Evolutionary conservation across 2,329 filamentous ascomycete genomes (phyloP), one percentile per base, ranked within the genome.

Genomic region (Fusarium secorum): DNA sequence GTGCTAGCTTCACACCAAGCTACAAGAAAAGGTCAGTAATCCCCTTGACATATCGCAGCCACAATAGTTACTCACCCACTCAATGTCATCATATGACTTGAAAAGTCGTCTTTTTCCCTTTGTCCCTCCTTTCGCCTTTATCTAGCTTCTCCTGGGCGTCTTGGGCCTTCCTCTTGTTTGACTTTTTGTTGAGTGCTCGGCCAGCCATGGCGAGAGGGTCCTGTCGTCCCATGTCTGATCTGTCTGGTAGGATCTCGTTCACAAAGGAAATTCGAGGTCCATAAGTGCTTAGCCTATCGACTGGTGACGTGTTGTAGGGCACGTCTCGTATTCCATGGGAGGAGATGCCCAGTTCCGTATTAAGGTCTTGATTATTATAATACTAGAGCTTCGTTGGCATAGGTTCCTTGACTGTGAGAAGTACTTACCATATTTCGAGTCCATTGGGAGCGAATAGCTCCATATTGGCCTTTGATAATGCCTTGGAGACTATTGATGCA

Each of bases 121-220:
- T 52, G 0, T 26, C 18, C 22, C 26, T 33, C 13, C 14, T 32
- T 18, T 55, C 39, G 1, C 38, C 52, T 3, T 33, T 55, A 5
- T 55, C 52, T 17, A 33, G 2, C 22, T 6, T 55, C 28, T 48
- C 26, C 18, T 55, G 53, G 1, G 38, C 30, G 1, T 45, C 41
- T 26, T 55, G 17, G 4, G 39, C 38, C 26, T 55, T 55, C 2
- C 10, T 55, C 22, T 48, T 44, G 10, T 55, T 55, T 14, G 51
- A 42, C 30, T 15, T n/a, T 46, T 14, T 33, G 18, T 32, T 9
- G 2, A 55, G 22, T 35, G 39, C 38, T 48, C 39, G 30, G 8
- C 53, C 39, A 18, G 30, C 53, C 18, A 8, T 46, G 18, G 53
- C 53, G 0, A 55, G 39, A n/a, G 53, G 53, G 15, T 55, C 53